Conservation (phyloP, 441 rosid genomes). For the Hura crepitans region DNA sequence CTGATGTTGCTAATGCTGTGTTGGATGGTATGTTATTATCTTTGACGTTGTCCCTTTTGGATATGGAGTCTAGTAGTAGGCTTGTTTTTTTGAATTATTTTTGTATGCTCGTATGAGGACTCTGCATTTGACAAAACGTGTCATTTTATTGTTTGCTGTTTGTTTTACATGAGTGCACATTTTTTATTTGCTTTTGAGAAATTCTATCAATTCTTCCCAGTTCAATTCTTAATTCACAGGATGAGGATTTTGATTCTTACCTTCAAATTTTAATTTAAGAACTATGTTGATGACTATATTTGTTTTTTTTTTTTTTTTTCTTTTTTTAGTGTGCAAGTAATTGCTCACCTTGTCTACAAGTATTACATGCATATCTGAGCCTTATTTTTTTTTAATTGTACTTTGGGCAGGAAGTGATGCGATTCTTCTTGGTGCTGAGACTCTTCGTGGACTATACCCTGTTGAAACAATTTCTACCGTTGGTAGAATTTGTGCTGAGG, state of each 20-base stretch:
- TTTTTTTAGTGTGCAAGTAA: neutral
- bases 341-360: neutral
- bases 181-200: neutral
- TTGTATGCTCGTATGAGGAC: no score
- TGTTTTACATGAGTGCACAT: neutral
- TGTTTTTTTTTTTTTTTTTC: constrained; percentile 6
- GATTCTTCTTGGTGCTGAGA: constrained; percentile 99
- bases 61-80: neutral
- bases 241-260: neutral
- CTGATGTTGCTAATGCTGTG: constrained; percentile 98
- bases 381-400: neutral
- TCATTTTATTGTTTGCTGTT: neutral
- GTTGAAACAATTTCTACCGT: constrained; percentile 86
- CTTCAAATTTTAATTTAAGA: neutral
- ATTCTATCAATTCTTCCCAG: neutral
- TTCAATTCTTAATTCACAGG: neutral
- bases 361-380: neutral
- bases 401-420: constrained; percentile 81
- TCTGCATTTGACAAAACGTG: no score
- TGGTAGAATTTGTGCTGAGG: constrained; percentile 96
- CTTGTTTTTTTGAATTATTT: neutral
- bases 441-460: constrained; percentile 90
- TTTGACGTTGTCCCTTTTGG: neutral
- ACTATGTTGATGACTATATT: neutral
- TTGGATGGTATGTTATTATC: constrained; percentile 61